phyloP scores from a whole-genome alignment of 2,329 filamentous ascomycete genomes.

The Ophiostoma sp. region DNA sequence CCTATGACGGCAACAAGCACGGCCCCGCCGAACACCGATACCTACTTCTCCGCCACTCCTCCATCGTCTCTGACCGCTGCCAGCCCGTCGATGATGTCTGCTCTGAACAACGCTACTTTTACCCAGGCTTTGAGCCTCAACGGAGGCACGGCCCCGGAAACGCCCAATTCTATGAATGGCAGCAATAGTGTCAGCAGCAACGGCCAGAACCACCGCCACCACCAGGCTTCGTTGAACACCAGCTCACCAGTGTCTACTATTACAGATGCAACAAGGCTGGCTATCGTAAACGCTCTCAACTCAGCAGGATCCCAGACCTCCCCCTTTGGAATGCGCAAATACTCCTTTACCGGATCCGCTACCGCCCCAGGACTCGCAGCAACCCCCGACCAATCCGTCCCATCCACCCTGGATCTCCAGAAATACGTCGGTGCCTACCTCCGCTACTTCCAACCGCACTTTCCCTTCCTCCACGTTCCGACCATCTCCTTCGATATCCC shows the following conservation, averaged over 20 bases:
- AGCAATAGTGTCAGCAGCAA: constrained; percentile 40
- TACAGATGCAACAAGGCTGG: constrained; percentile 63
- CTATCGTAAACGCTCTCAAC: constrained; percentile 60
- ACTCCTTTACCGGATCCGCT: constrained; percentile 59
- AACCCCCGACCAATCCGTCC: constrained; percentile 63
- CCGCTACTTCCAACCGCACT: constrained; percentile 87
- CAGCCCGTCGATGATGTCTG: constrained; percentile 70
- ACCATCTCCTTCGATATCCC: constrained; percentile 84
- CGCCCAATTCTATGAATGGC: constrained; percentile 69
- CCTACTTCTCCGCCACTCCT: constrained; percentile 72
- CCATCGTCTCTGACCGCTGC: constrained; percentile 72
- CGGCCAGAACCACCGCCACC: constrained; percentile 36
- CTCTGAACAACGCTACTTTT: constrained; percentile 60
- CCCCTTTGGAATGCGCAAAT: constrained; percentile 61
- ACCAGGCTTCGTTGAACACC: constrained; percentile 44
- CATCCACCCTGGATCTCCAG: constrained; percentile 82
- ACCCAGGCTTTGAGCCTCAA: constrained; percentile 64
- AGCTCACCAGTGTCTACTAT: constrained; percentile 63
- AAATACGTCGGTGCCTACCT: constrained; percentile 90
- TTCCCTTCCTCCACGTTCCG: constrained; percentile 91
- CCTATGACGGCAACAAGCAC: not conserved
- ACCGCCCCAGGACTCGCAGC: constrained; percentile 68
- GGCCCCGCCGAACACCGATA: constrained; percentile 53
- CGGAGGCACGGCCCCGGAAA: constrained; percentile 62
- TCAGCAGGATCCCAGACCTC: constrained; percentile 50